Evolutionary conservation across 371 early-diverging fungal species (phyloP).

Genomic region (Chytridiales sp.): DNA sequence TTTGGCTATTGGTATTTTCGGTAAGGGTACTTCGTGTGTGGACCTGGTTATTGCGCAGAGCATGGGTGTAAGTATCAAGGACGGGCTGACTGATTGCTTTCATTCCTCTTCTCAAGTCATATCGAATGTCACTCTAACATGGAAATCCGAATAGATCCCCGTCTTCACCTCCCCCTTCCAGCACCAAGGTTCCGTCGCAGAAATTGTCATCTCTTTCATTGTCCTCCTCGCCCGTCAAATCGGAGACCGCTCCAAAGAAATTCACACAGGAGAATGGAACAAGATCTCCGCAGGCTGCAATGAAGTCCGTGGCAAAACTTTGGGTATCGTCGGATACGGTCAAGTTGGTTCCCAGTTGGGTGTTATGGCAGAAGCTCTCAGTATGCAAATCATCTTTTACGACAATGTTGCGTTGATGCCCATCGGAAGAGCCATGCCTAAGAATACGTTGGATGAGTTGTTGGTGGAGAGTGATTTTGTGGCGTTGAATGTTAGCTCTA

Average conservation of each 20-base stretch:
- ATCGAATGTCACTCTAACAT: not conserved
- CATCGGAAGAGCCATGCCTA: conserved; percentile 77
- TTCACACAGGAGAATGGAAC: conserved; percentile 89
- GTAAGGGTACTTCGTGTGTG: conserved; percentile 26
- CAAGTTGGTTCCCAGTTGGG: conserved; percentile 92
- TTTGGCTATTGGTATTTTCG: conserved; percentile 39
- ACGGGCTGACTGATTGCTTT: too few relatives aligned
- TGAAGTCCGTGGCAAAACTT: conserved; percentile 89
- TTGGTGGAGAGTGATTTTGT: conserved; percentile 82
- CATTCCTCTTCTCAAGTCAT: not conserved
- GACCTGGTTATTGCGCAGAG: conserved; percentile 33
- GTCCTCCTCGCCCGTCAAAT: conserved; percentile 86
- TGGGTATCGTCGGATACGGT: conserved; percentile 88
- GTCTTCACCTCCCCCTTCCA: conserved; percentile 42
- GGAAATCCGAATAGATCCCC: conserved; percentile 21
- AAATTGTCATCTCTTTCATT: conserved; percentile 84
- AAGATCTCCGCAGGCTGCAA: conserved; percentile 80
- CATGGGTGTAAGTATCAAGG: conserved; percentile 35
- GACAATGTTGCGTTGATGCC: conserved; percentile 90
- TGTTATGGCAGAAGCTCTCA: conserved; percentile 91
- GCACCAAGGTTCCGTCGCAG: conserved; percentile 59
- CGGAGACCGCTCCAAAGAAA: conserved; percentile 86
- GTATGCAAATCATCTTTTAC: conserved; percentile 81
- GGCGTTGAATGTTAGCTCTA: conserved; percentile 84
- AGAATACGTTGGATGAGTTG: conserved; percentile 68